Base-by-base conservation (phyloP, 192 early-diverging fungal genomes). In the Physocladia obscura region DNA sequence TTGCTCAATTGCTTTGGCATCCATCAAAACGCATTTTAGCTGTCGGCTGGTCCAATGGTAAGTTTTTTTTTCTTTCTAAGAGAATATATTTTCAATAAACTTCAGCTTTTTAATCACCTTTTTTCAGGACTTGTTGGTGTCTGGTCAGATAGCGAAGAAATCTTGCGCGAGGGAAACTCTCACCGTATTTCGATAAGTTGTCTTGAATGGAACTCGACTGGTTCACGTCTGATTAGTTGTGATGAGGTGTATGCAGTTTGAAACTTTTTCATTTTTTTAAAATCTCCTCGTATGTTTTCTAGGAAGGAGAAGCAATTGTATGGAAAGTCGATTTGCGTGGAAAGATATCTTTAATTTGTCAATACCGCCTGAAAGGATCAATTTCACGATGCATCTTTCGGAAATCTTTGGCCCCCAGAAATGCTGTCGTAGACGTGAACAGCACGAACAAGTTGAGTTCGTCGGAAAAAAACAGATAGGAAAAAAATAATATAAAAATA, bases 301-400 rank as follows among this genome's bases (percentile, higher is more conserved):
- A 80, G 74, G 84, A 83, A 47, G 84, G 81, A 11, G 70, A 70
- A 1, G 77, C 83, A 17, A 70, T 83, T 11, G 79, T 85, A 4
- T 85, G 84, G 84, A 85, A 83, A 74, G 76, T 79, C 24, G 84
- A 85, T 63, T 30, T 47, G 3, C 62, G 78, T 1, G 84, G 84
- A 0, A 74, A 76, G 49, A 50, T 85, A 3, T 26, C 69, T 0
- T 67, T 78, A 4, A 34, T 81, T 27, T 83, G 78, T 36, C 84
- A 85, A 40, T 83, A 83, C 56, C 65, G 84, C 0, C 71, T 85
- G 15, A 77, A 74, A 37, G 71, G 70, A 37, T 2, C 37, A 2
- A 47, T 77, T 24, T 48, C 57, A 15, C 49, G 19, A 29, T 76
- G 74, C 47, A 5, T 74, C 24, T 76, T 76, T 54, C 40, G 74